phyloP scores from a whole-genome alignment of 495 filamentous ascomycete genomes.

The Talaromyces adpressus region DNA sequence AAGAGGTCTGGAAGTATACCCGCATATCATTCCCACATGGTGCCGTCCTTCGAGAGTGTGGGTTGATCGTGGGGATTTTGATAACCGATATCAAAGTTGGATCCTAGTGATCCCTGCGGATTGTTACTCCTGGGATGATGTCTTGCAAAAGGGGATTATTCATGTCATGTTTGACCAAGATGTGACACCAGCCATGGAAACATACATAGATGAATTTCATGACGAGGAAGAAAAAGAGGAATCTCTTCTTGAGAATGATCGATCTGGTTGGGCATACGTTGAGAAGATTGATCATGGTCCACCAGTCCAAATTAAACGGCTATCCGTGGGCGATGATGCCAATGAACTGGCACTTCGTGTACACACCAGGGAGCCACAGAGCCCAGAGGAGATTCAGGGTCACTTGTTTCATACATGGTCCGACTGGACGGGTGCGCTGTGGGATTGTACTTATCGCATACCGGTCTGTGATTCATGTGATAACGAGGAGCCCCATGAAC shows the following conservation, averaged over 20 bases:
- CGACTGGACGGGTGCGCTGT: not conserved
- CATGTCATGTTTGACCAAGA: not conserved
- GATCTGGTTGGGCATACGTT: not conserved
- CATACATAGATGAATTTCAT: not conserved
- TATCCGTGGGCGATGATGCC: not conserved
- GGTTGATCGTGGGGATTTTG: not conserved
- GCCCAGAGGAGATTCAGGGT: not conserved
- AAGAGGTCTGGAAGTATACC: not conserved
- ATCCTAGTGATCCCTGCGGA: not conserved
- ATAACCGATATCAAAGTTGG: conserved; percentile 1
- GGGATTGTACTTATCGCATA: conserved; percentile 4
- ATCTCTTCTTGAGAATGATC: not conserved
- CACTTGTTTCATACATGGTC: conserved; percentile 1
- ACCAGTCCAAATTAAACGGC: not conserved
- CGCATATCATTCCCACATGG: conserved; percentile 3
- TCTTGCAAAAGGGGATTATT: not conserved
- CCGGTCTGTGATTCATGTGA: not conserved
- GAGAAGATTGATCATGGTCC: not conserved
- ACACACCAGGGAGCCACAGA: not conserved
- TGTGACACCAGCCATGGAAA: not conserved
- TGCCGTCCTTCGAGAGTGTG: not conserved
- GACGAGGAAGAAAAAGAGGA: not conserved
- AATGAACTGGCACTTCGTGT: not conserved
- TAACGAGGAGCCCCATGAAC: not conserved
- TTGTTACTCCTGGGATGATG: not conserved